Evolutionary conservation across 352 stramenopile genomes (phyloP).

Genomic region (Pythium sukuiense): DNA sequence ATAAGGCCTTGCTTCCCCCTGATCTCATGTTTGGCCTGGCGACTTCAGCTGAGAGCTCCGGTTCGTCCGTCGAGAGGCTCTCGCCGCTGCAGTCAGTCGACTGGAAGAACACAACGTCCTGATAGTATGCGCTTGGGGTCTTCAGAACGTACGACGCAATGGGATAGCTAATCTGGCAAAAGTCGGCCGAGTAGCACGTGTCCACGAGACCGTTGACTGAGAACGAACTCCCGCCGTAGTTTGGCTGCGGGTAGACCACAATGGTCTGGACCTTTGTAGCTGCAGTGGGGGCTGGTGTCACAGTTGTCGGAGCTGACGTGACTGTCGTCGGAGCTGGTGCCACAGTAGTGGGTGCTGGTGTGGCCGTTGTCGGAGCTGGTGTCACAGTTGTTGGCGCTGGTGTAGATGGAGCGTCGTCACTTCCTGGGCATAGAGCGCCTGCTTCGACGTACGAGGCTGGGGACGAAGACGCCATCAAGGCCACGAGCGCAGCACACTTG

Average conservation of each 20-base stretch:
- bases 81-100: neutral
- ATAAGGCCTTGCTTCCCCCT: neutral
- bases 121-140: neutral
- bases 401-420: neutral
- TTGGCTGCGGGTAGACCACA: neutral
- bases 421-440: neutral
- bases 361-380: no score
- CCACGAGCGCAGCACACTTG: neutral
- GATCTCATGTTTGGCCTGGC: neutral
- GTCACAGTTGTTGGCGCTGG: neutral
- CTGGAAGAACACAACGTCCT: neutral
- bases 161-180: neutral
- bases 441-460: slow-evolving; percentile 1
- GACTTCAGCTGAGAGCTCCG: neutral
- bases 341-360: no score
- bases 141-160: neutral
- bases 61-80: neutral
- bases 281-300: neutral
- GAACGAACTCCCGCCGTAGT: neutral
- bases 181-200: neutral
- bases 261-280: neutral
- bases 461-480: neutral
- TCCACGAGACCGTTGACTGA: neutral
- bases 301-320: neutral
- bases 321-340: no score